phyloP scores from a whole-genome alignment of 2,329 filamentous ascomycete genomes.

The Pseudopyricularia javanii region DNA sequence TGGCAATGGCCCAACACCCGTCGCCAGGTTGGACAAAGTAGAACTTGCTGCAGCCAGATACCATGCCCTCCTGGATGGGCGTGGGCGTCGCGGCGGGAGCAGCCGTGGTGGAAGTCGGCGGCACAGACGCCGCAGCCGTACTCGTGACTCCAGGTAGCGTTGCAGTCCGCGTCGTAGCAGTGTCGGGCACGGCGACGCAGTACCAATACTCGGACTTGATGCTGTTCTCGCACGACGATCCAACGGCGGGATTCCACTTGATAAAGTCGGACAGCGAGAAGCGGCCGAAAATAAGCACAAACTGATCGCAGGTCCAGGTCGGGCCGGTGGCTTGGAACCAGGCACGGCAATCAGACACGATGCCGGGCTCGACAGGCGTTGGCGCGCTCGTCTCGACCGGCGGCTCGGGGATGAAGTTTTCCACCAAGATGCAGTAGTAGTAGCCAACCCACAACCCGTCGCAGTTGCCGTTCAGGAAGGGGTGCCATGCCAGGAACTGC shows the following conservation, averaged over 20 bases:
- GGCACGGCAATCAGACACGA: neutral
- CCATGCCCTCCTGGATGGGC: neutral
- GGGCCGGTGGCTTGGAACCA: neutral
- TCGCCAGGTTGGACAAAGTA: neutral
- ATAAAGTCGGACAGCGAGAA: neutral
- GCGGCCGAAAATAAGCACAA: neutral
- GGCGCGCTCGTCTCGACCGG: neutral
- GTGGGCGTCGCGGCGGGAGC: neutral
- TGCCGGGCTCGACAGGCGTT: neutral
- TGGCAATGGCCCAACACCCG: neutral
- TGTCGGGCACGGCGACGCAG: slow-evolving; percentile 1
- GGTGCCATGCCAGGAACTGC: neutral
- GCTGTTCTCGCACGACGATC: neutral
- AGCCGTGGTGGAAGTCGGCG: neutral
- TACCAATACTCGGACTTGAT: neutral
- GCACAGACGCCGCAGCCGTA: neutral
- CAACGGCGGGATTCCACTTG: neutral
- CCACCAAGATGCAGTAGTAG: neutral
- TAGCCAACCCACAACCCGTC: neutral
- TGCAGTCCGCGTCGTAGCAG: slow-evolving; percentile 1
- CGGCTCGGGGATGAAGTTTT: neutral
- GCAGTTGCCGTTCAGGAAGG: neutral
- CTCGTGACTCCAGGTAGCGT: neutral
- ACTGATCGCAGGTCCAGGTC: neutral
- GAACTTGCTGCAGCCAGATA: neutral